Base-by-base conservation (phyloP, 352 stramenopile genomes). In the Ophiocytium majus region DNA sequence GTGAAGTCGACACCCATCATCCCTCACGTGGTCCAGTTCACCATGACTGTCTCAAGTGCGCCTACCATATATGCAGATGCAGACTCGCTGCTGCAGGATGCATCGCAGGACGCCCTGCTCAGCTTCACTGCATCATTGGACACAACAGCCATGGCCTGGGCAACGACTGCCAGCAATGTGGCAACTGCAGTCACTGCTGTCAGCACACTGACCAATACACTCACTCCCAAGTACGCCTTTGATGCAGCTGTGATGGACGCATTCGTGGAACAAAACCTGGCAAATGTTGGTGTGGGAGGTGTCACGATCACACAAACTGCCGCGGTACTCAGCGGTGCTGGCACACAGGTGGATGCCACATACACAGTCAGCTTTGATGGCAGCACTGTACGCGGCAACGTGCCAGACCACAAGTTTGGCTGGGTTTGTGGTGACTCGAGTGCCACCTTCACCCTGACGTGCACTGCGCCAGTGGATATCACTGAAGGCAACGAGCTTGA, bases 401-500 rank as follows among this genome's bases (percentile, higher is more conserved):
- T 57, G 5, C 43, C 43, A 57, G 43, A 57, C 14, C 43, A 57
- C 43, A 57, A 14, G 14, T 57, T 57, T 14, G 14, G 5, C 43
- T 57, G 43, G 43, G 43, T 14, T 57, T 57, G 43, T 17, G 64
- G 5, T 19, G 57, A 66, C 64, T 5, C 31, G 5, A 76, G 64
- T 76, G 17, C 64, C 64, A 37, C 5, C 64, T 76, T 37, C 64
- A 14, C 5, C 17, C 5, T 43, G 66, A 17, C 35, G 5, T 78
- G 35, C 66, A 78, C 5, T 78, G 32, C 66, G 14, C 5, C 66
- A 5, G 14, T 17, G 5, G 66, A 78, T 78, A 14, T 78, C 5
- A 14, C 50, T 31, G 80, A 93, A 74, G 92, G 92, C 79, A 91
- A 91, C 80, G 91, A 94, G 82, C 91, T 91, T 19, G 88, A 90